Evolutionary conservation across 768 basidiomycete species (phyloP).

Genomic region (Leccinum longicurvipes): DNA sequence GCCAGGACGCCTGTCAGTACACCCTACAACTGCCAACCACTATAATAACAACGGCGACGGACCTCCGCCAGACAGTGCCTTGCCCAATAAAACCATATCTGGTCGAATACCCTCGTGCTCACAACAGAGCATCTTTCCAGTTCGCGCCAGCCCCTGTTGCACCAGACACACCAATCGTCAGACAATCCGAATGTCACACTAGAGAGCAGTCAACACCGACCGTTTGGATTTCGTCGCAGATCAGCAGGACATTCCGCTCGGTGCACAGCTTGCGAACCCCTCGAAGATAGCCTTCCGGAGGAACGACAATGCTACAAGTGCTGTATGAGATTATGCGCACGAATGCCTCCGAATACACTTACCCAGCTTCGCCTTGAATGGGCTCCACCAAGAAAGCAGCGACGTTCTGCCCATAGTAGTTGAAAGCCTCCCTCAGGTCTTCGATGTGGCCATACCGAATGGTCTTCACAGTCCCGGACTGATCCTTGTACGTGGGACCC

Average conservation of each 20-base stretch:
- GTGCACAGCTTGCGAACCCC: constrained; percentile 81
- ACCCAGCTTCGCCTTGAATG: constrained; percentile 99
- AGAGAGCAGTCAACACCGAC: constrained; percentile 36
- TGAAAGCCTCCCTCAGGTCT: constrained; percentile 80
- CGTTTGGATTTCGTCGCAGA: constrained; percentile 98
- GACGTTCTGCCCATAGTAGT: constrained; percentile 73
- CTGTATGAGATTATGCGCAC: background rate
- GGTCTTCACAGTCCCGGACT: constrained; percentile 41
- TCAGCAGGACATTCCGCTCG: constrained; percentile 90
- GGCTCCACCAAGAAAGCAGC: constrained; percentile 97
- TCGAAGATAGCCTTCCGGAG: constrained; percentile 80
- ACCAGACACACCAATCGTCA: constrained; percentile 1
- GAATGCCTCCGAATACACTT: constrained; percentile 26
- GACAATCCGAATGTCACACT: background rate
- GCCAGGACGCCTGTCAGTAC: constrained; percentile 6
- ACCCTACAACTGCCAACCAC: background rate
- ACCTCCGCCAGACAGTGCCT: constrained; percentile 96
- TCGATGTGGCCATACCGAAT: constrained; percentile 84
- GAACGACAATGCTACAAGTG: constrained; percentile 77
- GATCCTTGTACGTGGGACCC: constrained; percentile 71
- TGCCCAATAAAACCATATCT: constrained; percentile 90
- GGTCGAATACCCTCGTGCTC: constrained; percentile 87
- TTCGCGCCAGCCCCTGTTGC: constrained; percentile 78
- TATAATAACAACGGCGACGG: constrained; percentile 27
- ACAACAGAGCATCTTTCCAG: constrained; percentile 90